A percentile compares a stretch with the other conserved stretches of the same genome.
Evolutionary conservation across 2,329 filamentous ascomycete species (phyloP).

Genomic region (Curvularia eragrostidis): DNA sequence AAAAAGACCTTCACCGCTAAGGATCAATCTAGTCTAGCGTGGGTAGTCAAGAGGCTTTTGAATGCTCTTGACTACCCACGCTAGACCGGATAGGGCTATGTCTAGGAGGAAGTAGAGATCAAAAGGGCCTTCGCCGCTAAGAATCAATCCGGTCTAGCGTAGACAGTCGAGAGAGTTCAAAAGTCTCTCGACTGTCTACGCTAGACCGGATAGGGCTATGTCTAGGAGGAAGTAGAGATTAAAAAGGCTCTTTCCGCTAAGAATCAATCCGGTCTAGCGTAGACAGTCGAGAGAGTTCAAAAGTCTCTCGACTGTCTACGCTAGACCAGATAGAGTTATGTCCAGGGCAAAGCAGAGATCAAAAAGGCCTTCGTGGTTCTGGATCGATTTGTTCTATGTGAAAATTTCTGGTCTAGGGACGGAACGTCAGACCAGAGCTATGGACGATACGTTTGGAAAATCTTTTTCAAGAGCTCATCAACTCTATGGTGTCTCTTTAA

Average conservation of each 20-base stretch:
- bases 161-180: no score
- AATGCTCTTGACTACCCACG: no score
- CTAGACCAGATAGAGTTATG: neutral
- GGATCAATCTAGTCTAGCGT: no score
- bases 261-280: neutral
- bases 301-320: neutral
- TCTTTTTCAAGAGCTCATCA: slow-evolving; percentile 18
- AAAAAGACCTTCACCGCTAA: no score
- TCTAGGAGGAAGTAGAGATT: no score
- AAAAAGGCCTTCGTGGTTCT: neutral
- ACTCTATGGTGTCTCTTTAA: slow-evolving; percentile 12
- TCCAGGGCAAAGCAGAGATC: neutral
- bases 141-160: no score
- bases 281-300: neutral
- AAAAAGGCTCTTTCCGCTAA: neutral
- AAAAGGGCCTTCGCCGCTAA: no score
- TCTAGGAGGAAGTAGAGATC: no score
- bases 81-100: no score
- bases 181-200: no score
- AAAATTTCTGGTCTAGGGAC: neutral
- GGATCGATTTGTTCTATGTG: neutral
- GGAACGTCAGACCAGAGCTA: slow-evolving; percentile 3
- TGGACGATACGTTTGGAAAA: slow-evolving; percentile 15
- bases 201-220: no score
- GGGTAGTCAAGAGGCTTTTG: no score